These are phyloP conservation scores for Vicia sativa DNA, from an alignment of 306 rosid species.

Conservation along the genomic window DNA sequence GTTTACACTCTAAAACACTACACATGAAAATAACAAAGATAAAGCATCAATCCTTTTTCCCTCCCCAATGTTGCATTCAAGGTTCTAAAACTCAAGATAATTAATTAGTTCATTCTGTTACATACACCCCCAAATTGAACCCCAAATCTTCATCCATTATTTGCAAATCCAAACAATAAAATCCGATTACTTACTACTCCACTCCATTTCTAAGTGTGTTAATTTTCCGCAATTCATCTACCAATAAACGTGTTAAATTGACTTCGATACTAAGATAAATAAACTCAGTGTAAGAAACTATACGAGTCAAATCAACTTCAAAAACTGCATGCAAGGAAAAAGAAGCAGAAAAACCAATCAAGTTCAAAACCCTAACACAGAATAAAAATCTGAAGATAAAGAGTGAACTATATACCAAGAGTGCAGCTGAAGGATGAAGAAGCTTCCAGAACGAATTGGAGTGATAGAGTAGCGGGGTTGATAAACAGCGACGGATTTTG, in stretches of 20 bases:
- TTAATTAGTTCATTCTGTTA: no score
- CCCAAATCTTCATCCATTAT: no score
- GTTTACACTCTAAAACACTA: conserved; percentile 42
- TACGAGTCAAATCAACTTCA: not conserved
- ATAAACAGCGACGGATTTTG: conserved; percentile 1
- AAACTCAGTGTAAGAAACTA: no score
- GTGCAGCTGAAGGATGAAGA: conserved; percentile 31
- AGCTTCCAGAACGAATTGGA: conserved; percentile 31
- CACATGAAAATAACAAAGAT: conserved; percentile 4
- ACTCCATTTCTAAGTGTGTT: no score
- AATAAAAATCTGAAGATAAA: conserved; percentile 16
- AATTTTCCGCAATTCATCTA: not conserved
- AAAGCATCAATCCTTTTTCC: conserved; percentile 6
- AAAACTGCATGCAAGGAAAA: not conserved
- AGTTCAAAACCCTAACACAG: not conserved
- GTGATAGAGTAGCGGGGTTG: not conserved
- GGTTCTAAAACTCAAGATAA: not conserved
- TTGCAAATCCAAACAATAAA: no score
- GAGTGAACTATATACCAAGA: conserved; percentile 23
- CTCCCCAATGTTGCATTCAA: conserved; percentile 7
- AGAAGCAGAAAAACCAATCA: not conserved
- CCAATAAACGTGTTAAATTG: no score
- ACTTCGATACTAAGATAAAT: no score
- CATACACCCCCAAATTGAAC: no score
- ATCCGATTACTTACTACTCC: no score